Percentiles rank a stretch among this genome's conserved stretches.
phyloP scores from a whole-genome alignment of 192 early-diverging fungal genomes.

The Linnemannia schmuckeri region DNA sequence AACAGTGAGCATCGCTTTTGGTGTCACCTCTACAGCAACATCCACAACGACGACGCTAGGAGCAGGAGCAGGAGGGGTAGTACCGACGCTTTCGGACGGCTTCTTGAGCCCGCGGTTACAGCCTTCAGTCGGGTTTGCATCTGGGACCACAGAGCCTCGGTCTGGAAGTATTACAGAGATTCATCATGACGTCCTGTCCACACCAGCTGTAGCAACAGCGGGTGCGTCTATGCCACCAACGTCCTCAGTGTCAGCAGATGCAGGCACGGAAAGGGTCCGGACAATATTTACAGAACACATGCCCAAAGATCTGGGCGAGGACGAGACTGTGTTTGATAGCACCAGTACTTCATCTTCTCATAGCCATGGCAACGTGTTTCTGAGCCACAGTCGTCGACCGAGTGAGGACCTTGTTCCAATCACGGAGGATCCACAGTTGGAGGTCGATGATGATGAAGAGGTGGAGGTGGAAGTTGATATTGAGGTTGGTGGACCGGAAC shows the following conservation, averaged over 20 bases:
- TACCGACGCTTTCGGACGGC: neutral
- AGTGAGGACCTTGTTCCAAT: slow-evolving; percentile 28
- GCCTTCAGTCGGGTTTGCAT: slow-evolving; percentile 17
- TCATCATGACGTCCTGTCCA: slow-evolving; percentile 1
- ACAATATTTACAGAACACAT: slow-evolving; percentile 45
- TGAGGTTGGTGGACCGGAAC: neutral
- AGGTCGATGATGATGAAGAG: slow-evolving; percentile 18
- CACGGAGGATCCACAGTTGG: slow-evolving; percentile 28
- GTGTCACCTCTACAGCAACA: neutral
- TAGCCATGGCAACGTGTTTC: slow-evolving; percentile 1
- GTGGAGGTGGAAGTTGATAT: neutral
- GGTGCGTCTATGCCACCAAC: neutral
- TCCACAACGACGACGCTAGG: neutral
- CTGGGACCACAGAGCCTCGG: slow-evolving; percentile 39
- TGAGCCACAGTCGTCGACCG: slow-evolving; percentile 23
- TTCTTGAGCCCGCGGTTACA: slow-evolving; percentile 19
- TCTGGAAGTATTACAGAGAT: slow-evolving; percentile 38
- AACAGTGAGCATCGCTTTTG: neutral
- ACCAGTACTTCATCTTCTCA: neutral
- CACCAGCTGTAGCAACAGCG: neutral
- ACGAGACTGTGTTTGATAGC: slow-evolving; percentile 4
- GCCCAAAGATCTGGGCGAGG: slow-evolving; percentile 52
- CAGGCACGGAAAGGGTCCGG: slow-evolving; percentile 24
- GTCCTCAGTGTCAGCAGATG: neutral
- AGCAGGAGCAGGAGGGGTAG: neutral